Base-by-base conservation (phyloP, 345 rosid species). In the Isatis tinctoria region DNA sequence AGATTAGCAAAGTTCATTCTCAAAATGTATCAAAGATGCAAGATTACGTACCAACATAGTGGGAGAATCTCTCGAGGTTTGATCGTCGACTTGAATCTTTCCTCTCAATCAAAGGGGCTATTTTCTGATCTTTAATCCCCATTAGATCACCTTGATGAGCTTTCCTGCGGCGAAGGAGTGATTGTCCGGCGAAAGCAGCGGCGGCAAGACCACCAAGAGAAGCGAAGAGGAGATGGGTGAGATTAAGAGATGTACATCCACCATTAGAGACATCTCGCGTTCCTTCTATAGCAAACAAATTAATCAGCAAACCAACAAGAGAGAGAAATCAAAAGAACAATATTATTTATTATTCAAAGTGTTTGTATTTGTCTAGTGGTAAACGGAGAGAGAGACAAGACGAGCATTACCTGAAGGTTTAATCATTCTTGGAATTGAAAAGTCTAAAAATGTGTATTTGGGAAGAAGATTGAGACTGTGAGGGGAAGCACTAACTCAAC, bases 1-100 rank as follows among this genome's bases (percentile, higher is more conserved):
- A 6, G 26, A 53, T 17, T 10, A 41, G 16, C 28, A 14, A 56
- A 39, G 18, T 4, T 36, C 5, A 33, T 27, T 8, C 17, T 74
- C 17, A 59, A 28, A 37, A 48, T 10, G 56, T 11, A 61, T 26
- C 4, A 58, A 45, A n/a, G 51, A 61, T 62, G 24, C 45, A 57
- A 75, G 43, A 13, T 39, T 7, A 73, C 48, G 10, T 83, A 91
- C 96, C 98, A 70, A 93, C 89, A 70, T 86, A 93, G 69, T 88
- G 83, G 20, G 94, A 79, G 85, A 93, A 93, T 77, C 79, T 86
- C 75, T 93, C 98, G 11, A 91, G 82, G 71, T 81, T 82, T 22
- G 80, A 82, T 16, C 79, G 70, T 24, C 88, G 93, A 49, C 90
- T 2, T 6, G 93, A 88, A 33, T 75, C 87, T 22, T 83, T 68